Conservation (phyloP, 2,329 filamentous ascomycete genomes). For the Epicoccum sorghinum region DNA sequence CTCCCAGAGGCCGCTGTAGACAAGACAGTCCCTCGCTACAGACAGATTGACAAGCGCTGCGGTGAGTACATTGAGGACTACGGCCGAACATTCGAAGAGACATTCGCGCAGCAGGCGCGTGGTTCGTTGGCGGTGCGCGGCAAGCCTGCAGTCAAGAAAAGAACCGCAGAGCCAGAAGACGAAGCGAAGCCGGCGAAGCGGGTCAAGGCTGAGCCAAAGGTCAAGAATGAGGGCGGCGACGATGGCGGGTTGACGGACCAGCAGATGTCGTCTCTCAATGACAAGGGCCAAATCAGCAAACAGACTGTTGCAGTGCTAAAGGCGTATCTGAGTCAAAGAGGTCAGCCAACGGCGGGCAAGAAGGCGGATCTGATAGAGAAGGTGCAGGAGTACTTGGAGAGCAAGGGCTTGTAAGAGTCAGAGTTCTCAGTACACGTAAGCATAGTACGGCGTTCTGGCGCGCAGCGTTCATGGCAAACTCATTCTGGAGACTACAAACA, state of each 20-base stretch:
- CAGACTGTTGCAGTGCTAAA: slow-evolving; percentile 45
- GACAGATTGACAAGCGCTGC: slow-evolving; percentile 84
- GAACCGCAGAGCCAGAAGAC: slow-evolving; percentile 39
- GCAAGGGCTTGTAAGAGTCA: slow-evolving; percentile 25
- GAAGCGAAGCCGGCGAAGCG: slow-evolving; percentile 33
- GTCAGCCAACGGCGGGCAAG: slow-evolving; percentile 36
- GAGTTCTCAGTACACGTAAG: too few species aligned
- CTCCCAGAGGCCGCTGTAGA: slow-evolving; percentile 76
- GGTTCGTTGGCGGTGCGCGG: slow-evolving; percentile 51
- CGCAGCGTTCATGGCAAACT: too few species aligned
- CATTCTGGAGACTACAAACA: too few species aligned
- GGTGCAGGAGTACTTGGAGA: slow-evolving; percentile 45
- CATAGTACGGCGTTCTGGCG: too few species aligned
- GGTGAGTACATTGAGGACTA: slow-evolving; percentile 80
- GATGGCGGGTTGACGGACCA: slow-evolving; percentile 48
- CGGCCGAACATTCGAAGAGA: slow-evolving; percentile 70
- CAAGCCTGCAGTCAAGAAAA: slow-evolving; percentile 51
- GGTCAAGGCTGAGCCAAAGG: slow-evolving; percentile 36
- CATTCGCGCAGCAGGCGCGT: slow-evolving; percentile 53
- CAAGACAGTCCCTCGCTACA: slow-evolving; percentile 81
- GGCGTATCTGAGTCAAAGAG: slow-evolving; percentile 35
- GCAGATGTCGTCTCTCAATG: slow-evolving; percentile 53
- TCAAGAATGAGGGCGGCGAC: slow-evolving; percentile 29
- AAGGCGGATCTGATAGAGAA: slow-evolving; percentile 47
- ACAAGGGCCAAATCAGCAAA: slow-evolving; percentile 53